Evolutionary conservation across 2,329 filamentous ascomycete species (phyloP).

Genomic region (Fusarium dlaminii): DNA sequence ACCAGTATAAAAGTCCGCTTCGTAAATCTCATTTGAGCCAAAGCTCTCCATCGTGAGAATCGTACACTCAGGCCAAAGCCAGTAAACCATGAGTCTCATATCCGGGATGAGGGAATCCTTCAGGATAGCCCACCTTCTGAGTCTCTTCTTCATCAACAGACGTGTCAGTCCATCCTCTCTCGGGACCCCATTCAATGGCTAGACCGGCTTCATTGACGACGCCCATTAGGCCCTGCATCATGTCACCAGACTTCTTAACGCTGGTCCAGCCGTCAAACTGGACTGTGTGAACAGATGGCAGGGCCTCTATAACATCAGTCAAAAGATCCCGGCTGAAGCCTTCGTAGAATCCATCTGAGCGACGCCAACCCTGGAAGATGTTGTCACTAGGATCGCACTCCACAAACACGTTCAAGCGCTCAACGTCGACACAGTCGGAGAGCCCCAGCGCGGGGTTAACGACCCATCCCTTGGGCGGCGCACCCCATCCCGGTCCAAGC

Average conservation of each 20-base stretch:
- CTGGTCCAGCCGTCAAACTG: constrained; percentile 76
- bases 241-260: constrained; percentile 71
- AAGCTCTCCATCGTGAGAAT: neutral
- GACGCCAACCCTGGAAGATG: constrained; percentile 74
- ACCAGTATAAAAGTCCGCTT: constrained; percentile 13
- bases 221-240: constrained; percentile 70
- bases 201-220: constrained; percentile 59
- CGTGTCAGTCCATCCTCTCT: constrained; percentile 71
- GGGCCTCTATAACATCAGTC: constrained; percentile 61
- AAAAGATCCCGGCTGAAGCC: constrained; percentile 69
- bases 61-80: constrained; percentile 20
- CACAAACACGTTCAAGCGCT: constrained; percentile 72
- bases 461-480: constrained; percentile 75
- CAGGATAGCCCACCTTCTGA: neutral
- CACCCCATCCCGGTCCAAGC: constrained; percentile 77
- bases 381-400: constrained; percentile 76
- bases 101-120: constrained; percentile 19
- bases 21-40: constrained; percentile 32
- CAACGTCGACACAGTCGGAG: constrained; percentile 66
- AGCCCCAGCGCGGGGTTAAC: constrained; percentile 73
- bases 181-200: constrained; percentile 72
- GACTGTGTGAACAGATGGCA: constrained; percentile 66
- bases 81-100: constrained; percentile 15
- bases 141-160: constrained; percentile 41
- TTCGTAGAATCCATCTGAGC: constrained; percentile 75